Percentiles rank a stretch among this genome's conserved stretches.
These are phyloP conservation scores for Wickerhamiella galacta DNA, from an alignment of 805 yeast species.

Conservation along the genomic window DNA sequence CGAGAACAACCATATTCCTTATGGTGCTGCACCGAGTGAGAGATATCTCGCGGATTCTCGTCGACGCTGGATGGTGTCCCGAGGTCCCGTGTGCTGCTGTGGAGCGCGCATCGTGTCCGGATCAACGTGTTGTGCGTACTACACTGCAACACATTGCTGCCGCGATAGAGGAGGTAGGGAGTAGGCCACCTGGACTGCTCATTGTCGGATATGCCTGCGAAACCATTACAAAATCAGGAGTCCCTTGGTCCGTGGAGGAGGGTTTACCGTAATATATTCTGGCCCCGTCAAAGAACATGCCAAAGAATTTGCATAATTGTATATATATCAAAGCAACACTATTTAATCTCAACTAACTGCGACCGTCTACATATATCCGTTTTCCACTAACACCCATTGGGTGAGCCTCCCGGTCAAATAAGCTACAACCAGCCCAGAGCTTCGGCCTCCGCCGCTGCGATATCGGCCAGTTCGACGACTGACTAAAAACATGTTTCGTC, in stretches of 20 bases:
- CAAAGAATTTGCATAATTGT: no score
- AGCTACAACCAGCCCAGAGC: no score
- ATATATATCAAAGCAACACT: no score
- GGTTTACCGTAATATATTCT: no score
- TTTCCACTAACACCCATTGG: no score
- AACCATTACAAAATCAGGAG: constrained; percentile 24
- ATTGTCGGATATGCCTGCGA: constrained; percentile 69
- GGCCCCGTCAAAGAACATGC: no score
- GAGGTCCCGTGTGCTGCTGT: constrained; percentile 67
- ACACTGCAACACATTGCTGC: constrained; percentile 46
- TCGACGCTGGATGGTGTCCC: constrained; percentile 50
- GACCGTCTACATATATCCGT: no score
- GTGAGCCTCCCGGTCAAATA: no score
- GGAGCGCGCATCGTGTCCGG: constrained; percentile 87
- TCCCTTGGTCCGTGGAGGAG: constrained; percentile 34
- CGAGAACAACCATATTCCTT: constrained; percentile 70
- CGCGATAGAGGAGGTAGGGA: constrained; percentile 62
- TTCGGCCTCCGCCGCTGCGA: no score
- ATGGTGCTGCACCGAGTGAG: constrained; percentile 73
- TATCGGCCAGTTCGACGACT: no score
- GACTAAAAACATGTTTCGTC: no score
- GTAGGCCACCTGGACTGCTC: constrained; percentile 84
- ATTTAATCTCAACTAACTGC: no score
- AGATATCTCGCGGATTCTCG: constrained; percentile 22
- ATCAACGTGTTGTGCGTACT: constrained; percentile 73